Evolutionary conservation across 2,329 filamentous ascomycete species (phyloP).

Genomic region (Thermomyces lanuginosus): DNA sequence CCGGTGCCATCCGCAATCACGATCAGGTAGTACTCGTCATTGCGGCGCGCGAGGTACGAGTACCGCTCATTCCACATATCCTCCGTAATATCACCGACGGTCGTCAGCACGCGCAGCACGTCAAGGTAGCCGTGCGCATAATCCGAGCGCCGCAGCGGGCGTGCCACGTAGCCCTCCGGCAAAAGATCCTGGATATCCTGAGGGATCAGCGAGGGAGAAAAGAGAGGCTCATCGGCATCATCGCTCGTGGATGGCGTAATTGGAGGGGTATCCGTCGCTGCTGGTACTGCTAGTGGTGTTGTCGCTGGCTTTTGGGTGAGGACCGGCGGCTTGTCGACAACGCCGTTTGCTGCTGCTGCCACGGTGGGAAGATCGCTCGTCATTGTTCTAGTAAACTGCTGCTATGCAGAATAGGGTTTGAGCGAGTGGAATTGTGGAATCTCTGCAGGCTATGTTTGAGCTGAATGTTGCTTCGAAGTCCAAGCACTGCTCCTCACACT

Average conservation of each 20-base stretch:
- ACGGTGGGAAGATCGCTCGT: too few relatives aligned
- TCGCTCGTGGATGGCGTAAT: too few relatives aligned
- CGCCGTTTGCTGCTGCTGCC: too few relatives aligned
- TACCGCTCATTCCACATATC: conserved; percentile 63
- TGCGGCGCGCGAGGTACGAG: conserved; percentile 59
- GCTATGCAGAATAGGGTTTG: too few relatives aligned
- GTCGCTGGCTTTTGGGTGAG: conserved; percentile 6
- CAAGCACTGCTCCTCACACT: too few relatives aligned
- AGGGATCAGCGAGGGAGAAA: conserved; percentile 61
- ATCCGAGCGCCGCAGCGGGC: conserved; percentile 62
- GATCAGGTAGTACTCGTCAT: conserved; percentile 69
- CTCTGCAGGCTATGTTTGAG: too few relatives aligned
- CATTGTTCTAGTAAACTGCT: too few relatives aligned
- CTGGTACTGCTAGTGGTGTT: conserved; percentile 10
- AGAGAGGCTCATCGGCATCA: conserved; percentile 45
- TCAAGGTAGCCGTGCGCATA: conserved; percentile 74
- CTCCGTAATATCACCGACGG: conserved; percentile 70
- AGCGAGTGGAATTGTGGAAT: too few relatives aligned
- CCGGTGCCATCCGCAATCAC: conserved; percentile 59
- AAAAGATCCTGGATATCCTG: conserved; percentile 54
- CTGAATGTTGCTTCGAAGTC: too few relatives aligned
- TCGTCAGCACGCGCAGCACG: conserved; percentile 78
- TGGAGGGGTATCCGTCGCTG: conserved; percentile 12
- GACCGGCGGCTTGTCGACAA: conserved; percentile 10
- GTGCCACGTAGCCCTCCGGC: conserved; percentile 66